These are phyloP conservation scores for Candida jianshihensis DNA, from an alignment of 805 yeast species.

Conservation along the genomic window DNA sequence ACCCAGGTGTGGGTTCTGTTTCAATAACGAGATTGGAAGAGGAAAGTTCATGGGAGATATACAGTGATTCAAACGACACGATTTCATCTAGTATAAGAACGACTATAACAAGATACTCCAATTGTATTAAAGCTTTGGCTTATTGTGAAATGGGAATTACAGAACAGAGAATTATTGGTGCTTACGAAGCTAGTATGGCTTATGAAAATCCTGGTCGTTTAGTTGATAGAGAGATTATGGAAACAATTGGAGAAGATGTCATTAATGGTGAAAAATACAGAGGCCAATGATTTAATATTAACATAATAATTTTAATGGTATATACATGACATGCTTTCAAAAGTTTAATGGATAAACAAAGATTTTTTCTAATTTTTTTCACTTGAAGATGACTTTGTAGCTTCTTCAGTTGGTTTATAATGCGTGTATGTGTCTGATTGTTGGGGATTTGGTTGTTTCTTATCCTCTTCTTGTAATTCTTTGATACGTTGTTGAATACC, in stretches of 20 bases:
- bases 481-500: slow-evolving; percentile 25
- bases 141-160: slow-evolving; percentile 81
- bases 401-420: background rate
- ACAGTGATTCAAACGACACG: slow-evolving; percentile 79
- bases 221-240: slow-evolving; percentile 68
- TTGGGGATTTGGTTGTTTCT: background rate
- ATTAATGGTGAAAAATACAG: slow-evolving; percentile 70
- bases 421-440: background rate
- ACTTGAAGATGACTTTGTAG: background rate
- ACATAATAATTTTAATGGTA: background rate
- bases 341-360: background rate
- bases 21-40: slow-evolving; percentile 83
- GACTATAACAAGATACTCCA: slow-evolving; percentile 78
- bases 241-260: slow-evolving; percentile 64
- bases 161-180: slow-evolving; percentile 68
- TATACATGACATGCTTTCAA: background rate
- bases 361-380: background rate
- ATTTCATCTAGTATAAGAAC: slow-evolving; percentile 55
- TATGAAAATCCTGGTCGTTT: slow-evolving; percentile 64
- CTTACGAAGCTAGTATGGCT: slow-evolving; percentile 85
- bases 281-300: slow-evolving; percentile 30
- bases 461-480: slow-evolving; percentile 12
- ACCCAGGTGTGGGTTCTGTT: slow-evolving; percentile 52
- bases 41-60: slow-evolving; percentile 92
- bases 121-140: slow-evolving; percentile 78